A percentile compares a stretch with the other conserved stretches of the same genome.
phyloP scores from a whole-genome alignment of 176 grass and related monocot genomes.

The Hordeum marinum region DNA sequence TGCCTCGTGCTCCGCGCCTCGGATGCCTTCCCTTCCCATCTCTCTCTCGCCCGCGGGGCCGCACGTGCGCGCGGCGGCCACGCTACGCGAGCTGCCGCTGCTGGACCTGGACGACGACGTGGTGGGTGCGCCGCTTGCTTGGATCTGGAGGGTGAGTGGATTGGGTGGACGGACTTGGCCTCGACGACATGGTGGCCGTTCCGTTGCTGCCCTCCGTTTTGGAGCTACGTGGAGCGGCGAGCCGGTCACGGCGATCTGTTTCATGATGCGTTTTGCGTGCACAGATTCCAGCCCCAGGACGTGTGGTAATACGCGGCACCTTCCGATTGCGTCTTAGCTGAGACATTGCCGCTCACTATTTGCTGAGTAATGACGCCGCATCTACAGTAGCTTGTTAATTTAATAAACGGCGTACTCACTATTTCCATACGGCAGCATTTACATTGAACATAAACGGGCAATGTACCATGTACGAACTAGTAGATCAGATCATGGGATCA shows the following conservation, averaged over 20 bases:
- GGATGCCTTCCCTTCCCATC: conserved; percentile 36
- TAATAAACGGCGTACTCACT: too few species aligned
- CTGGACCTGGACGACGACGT: not conserved
- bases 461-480: too few species aligned
- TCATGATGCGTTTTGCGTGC: not conserved
- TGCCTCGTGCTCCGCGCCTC: conserved; percentile 60
- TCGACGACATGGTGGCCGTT: not conserved
- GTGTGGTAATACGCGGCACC: not conserved
- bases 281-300: not conserved
- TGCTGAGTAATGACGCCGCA: too few species aligned
- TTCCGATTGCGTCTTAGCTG: not conserved
- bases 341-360: not conserved
- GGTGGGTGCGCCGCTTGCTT: not conserved
- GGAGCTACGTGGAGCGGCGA: not conserved
- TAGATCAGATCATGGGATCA: not conserved
- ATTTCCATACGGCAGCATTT: too few species aligned
- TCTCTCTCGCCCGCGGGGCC: not conserved
- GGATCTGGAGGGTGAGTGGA: conserved; percentile 10
- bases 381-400: not conserved
- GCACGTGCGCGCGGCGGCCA: not conserved
- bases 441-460: too few species aligned
- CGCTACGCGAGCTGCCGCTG: not conserved
- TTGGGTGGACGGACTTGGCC: not conserved
- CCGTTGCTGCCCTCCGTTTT: conserved; percentile 33
- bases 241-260: not conserved